Percentiles rank a stretch among this genome's conserved stretches.
Conservation (phyloP, 495 filamentous ascomycete species). For the Rhizodiscina lignyota region DNA sequence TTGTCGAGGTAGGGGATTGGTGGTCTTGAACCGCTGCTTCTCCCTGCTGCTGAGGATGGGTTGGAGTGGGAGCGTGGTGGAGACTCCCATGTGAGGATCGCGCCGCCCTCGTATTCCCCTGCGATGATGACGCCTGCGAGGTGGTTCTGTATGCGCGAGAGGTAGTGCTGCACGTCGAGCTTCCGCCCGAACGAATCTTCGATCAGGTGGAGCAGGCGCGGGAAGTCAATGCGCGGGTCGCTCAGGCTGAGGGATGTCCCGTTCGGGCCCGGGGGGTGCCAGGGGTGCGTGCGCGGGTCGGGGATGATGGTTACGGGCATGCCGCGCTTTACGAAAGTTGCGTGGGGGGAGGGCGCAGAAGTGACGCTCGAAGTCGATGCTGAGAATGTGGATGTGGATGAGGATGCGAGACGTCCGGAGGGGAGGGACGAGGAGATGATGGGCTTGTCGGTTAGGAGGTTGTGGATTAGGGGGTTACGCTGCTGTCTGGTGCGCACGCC, state of each 20-base stretch:
- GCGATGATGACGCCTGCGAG: slow-evolving; percentile 87
- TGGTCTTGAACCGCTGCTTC: slow-evolving; percentile 31
- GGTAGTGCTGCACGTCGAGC: slow-evolving; percentile 69
- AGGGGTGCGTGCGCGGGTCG: slow-evolving; percentile 41
- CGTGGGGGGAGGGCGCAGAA: slow-evolving; percentile 23
- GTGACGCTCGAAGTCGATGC: slow-evolving; percentile 1
- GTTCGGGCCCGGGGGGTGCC: slow-evolving; percentile 42
- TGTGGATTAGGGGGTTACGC: slow-evolving; percentile 90
- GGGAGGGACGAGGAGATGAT: slow-evolving; percentile 82
- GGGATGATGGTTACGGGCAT: slow-evolving; percentile 78
- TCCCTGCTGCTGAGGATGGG: slow-evolving; percentile 35
- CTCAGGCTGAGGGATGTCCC: slow-evolving; percentile 37
- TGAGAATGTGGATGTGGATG: slow-evolving; percentile 6
- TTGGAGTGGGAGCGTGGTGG: slow-evolving; percentile 38
- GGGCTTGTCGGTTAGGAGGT: slow-evolving; percentile 89
- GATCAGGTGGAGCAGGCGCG: slow-evolving; percentile 69
- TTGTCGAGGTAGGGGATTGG: slow-evolving; percentile 88
- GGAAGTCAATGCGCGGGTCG: slow-evolving; percentile 66
- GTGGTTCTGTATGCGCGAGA: slow-evolving; percentile 54
- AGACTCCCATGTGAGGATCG: slow-evolving; percentile 86
- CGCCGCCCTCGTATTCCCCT: slow-evolving; percentile 91
- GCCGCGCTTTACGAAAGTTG: slow-evolving; percentile 79
- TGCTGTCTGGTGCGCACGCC: slow-evolving; percentile 58
- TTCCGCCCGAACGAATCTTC: slow-evolving; percentile 85
- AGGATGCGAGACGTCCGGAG: slow-evolving; percentile 33